Conservation (phyloP, 2,329 filamentous ascomycete genomes). For the Meredithiella fracta region DNA sequence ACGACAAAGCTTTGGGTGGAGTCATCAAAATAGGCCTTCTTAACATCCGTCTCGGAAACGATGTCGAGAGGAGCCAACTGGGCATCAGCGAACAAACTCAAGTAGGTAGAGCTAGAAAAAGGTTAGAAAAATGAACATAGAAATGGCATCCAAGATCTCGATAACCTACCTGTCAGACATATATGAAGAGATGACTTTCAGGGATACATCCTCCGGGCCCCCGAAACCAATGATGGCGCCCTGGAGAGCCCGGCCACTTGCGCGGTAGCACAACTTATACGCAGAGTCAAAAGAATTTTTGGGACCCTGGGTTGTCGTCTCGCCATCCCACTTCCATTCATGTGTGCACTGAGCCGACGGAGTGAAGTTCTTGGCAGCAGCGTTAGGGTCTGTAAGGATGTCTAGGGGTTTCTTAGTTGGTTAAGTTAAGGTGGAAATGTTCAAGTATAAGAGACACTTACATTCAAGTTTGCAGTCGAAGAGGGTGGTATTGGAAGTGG, state of each 20-base stretch:
- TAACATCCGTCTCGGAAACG: neutral
- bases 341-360: slow-evolving; percentile 14
- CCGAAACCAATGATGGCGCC: slow-evolving; percentile 3
- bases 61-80: neutral
- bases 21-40: neutral
- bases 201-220: neutral
- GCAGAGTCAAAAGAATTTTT: slow-evolving; percentile 15
- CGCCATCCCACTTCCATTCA: slow-evolving; percentile 18
- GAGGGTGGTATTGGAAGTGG: neutral
- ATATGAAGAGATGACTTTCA: slow-evolving; percentile 9
- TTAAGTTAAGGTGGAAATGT: neutral
- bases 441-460: slow-evolving; percentile 3
- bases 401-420: slow-evolving; percentile 1
- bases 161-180: neutral
- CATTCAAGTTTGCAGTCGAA: slow-evolving; percentile 10
- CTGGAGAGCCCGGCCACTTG: slow-evolving; percentile 5
- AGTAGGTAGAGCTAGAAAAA: neutral
- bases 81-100: slow-evolving; percentile 4
- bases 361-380: neutral
- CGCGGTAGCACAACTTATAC: slow-evolving; percentile 13
- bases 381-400: slow-evolving; percentile 8
- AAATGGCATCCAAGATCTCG: neutral
- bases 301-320: slow-evolving; percentile 18
- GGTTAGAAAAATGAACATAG: neutral
- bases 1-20: neutral